phyloP scores from a whole-genome alignment of 1,139 yeast species.

The Hemisphaericaspora xylanilytica region DNA sequence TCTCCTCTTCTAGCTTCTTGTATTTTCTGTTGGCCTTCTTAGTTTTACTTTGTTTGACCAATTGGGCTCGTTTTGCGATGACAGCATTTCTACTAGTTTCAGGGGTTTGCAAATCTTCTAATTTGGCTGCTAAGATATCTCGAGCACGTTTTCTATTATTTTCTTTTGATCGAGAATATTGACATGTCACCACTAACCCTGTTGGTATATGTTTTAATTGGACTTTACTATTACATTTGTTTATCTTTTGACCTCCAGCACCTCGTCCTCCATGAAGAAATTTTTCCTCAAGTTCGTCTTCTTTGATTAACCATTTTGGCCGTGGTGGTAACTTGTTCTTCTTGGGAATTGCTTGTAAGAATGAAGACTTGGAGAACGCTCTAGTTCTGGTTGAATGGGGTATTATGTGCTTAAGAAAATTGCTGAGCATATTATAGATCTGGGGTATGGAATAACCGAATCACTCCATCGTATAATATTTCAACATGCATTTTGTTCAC shows the following conservation, averaged over 20 bases:
- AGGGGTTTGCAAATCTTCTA: slow-evolving; percentile 60
- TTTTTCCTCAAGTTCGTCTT: slow-evolving; percentile 65
- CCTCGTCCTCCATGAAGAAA: slow-evolving; percentile 92
- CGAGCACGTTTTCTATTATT: slow-evolving; percentile 84
- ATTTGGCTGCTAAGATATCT: slow-evolving; percentile 70
- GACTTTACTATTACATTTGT: slow-evolving; percentile 90
- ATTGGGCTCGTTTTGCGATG: slow-evolving; percentile 48
- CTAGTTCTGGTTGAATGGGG: neutral
- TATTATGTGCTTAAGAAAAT: neutral
- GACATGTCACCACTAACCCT: slow-evolving; percentile 84
- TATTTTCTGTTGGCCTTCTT: slow-evolving; percentile 59
- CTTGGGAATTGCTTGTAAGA: slow-evolving; percentile 37
- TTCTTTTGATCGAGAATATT: slow-evolving; percentile 83
- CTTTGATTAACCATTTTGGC: slow-evolving; percentile 63
- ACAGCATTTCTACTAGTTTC: slow-evolving; percentile 54
- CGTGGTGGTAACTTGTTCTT: slow-evolving; percentile 73
- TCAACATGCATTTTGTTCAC: too few relatives aligned
- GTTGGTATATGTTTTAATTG: slow-evolving; percentile 85
- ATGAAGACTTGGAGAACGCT: slow-evolving; percentile 1
- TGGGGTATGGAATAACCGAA: neutral
- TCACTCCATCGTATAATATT: too few relatives aligned
- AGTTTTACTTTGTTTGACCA: slow-evolving; percentile 50
- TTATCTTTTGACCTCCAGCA: slow-evolving; percentile 95
- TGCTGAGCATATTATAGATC: neutral
- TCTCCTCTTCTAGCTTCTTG: slow-evolving; percentile 35